Conservation (phyloP, 2,329 filamentous ascomycete genomes). For the Basipetospora sp. region DNA sequence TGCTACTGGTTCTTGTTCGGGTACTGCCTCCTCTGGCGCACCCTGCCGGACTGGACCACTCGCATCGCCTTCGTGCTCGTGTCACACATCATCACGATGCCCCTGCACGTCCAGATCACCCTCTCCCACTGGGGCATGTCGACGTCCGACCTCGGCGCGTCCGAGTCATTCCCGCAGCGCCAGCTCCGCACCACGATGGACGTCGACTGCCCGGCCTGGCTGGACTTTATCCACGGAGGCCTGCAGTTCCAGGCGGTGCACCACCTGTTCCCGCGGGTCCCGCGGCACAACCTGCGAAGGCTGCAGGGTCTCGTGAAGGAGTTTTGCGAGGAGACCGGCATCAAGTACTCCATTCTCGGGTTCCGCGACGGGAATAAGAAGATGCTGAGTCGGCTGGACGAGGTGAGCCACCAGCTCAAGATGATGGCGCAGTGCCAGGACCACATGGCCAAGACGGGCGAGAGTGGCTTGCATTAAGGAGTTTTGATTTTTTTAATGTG, state of each 20-base stretch:
- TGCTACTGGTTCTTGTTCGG: conserved; percentile 57
- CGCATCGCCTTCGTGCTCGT: conserved; percentile 49
- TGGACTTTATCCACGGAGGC: conserved; percentile 59
- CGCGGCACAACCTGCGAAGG: conserved; percentile 50
- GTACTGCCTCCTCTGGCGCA: conserved; percentile 47
- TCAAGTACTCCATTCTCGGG: conserved; percentile 46
- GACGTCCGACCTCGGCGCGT: conserved; percentile 46
- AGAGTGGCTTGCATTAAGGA: conserved; percentile 23
- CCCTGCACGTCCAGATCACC: conserved; percentile 57
- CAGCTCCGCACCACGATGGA: conserved; percentile 62
- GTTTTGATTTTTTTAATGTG: neutral
- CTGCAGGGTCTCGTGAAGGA: conserved; percentile 45
- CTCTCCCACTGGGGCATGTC: conserved; percentile 61
- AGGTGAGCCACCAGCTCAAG: conserved; percentile 46
- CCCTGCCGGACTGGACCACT: conserved; percentile 40
- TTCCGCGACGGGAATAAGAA: conserved; percentile 50
- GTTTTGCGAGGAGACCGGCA: conserved; percentile 49
- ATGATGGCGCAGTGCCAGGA: conserved; percentile 44
- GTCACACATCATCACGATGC: conserved; percentile 51
- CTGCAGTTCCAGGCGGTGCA: conserved; percentile 61
- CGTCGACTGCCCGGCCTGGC: conserved; percentile 55
- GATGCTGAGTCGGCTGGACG: conserved; percentile 31
- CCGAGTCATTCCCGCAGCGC: conserved; percentile 54
- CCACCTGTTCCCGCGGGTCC: conserved; percentile 54
- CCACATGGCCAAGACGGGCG: conserved; percentile 32